Conservation (phyloP, 2,329 filamentous ascomycete species). For the Trichoderma guizhouense region DNA sequence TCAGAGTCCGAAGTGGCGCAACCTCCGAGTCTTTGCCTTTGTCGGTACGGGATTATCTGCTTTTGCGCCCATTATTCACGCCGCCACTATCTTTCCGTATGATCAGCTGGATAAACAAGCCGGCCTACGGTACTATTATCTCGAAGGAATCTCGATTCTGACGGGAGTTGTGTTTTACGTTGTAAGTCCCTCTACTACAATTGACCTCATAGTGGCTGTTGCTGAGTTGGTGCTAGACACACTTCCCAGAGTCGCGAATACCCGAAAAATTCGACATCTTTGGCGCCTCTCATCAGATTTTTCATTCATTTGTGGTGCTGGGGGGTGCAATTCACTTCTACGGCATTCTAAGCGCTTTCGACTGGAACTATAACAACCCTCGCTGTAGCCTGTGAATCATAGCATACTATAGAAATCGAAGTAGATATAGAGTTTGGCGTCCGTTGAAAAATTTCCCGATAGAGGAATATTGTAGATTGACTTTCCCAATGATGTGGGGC, state of each 20-base stretch:
- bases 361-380: background rate
- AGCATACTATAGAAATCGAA: background rate
- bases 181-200: background rate
- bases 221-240: slow-evolving; percentile 28
- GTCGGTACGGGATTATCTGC: slow-evolving; percentile 38
- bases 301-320: slow-evolving; percentile 44
- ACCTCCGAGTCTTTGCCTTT: slow-evolving; percentile 35
- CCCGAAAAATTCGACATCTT: slow-evolving; percentile 45
- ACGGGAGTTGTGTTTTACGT: background rate
- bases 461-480: background rate
- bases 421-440: background rate
- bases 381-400: background rate
- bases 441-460: too few species aligned
- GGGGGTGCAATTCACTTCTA: slow-evolving; percentile 22
- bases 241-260: slow-evolving; percentile 41
- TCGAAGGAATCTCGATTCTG: slow-evolving; percentile 31
- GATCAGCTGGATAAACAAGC: slow-evolving; percentile 38
- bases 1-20: slow-evolving; percentile 29
- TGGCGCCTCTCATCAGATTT: slow-evolving; percentile 45
- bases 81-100: slow-evolving; percentile 36
- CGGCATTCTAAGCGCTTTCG: background rate
- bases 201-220: background rate
- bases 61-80: slow-evolving; percentile 39
- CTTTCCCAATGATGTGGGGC: background rate
- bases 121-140: slow-evolving; percentile 39